Evolutionary conservation across 352 stramenopile species (phyloP).

Genomic region (Phytophthora lateralis): DNA sequence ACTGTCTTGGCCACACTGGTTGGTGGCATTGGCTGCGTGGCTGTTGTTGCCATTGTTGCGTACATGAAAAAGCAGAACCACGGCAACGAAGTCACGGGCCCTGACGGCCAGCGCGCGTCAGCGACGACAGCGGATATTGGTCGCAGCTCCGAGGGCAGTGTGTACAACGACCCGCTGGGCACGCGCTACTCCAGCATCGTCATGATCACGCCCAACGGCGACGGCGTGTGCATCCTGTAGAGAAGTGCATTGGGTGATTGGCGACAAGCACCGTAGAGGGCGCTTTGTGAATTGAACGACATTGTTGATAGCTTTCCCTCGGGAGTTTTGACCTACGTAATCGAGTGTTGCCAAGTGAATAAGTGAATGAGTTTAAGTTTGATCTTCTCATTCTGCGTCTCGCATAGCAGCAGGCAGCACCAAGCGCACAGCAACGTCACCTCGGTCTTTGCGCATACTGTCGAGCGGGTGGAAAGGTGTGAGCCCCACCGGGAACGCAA

Average conservation of each 20-base stretch:
- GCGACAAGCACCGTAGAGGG: conserved; percentile 16
- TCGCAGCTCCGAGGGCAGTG: conserved; percentile 56
- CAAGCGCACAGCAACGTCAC: conserved; percentile 45
- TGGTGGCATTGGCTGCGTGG: conserved; percentile 38
- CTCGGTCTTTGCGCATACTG: conserved; percentile 56
- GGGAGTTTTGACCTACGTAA: conserved; percentile 37
- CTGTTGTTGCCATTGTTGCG: conserved; percentile 57
- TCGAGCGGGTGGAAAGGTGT: conserved; percentile 58
- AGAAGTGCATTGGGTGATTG: conserved; percentile 8
- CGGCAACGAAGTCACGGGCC: conserved; percentile 21
- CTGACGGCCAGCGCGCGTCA: conserved; percentile 38
- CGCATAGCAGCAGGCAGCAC: conserved; percentile 6
- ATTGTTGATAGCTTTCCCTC: conserved; percentile 34
- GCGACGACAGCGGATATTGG: conserved; percentile 45
- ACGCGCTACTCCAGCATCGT: conserved; percentile 88
- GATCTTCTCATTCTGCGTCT: conserved; percentile 7
- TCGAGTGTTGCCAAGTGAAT: conserved; percentile 25
- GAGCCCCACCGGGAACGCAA: conserved; percentile 63
- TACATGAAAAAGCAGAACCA: conserved; percentile 55
- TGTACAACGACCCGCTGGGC: conserved; percentile 77
- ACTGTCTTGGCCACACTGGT: conserved; percentile 23
- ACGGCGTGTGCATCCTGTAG: conserved; percentile 83
- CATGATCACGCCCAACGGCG: conserved; percentile 85
- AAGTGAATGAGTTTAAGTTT: conserved; percentile 9
- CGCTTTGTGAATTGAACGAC: conserved; percentile 33